Base-by-base conservation (phyloP, 257 asterid genomes). In the Nicotiana otophora region DNA sequence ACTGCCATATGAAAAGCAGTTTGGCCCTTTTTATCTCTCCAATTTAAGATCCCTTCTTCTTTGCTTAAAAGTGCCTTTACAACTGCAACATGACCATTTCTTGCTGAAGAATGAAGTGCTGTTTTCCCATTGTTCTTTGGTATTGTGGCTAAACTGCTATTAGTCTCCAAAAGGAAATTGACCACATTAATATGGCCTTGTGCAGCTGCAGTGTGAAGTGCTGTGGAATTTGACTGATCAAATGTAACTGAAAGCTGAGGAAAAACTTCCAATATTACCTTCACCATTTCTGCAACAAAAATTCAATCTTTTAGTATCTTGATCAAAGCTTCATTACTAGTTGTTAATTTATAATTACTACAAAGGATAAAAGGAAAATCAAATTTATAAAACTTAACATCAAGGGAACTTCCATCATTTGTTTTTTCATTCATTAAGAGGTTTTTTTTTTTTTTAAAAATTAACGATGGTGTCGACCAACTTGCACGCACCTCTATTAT, bases 1-100 rank as follows among this genome's bases (percentile, higher is more conserved):
- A 86, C 97, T 0, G 97, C 97, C 98, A 93, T 92, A 72, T 93
- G 98, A 84, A 93, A 95, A 81, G 98, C 97, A 0, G 97, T 93
- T 69, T 93, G 97, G 10, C 98, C 97, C 85, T 93, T 93, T 84
- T 91, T 93, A 81, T 93, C 98, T 10, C 82, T 89, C 90, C 98
- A 88, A 11, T 85, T 82, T 8, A 82, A 84, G 4, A 93, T 90
- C 34, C 94, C 88, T 15, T 84, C 90, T 72, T 91, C 95, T 87
- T 89, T 93, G 82, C 89, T 84, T 58, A 92, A 26, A 75, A 93
- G 83, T 85, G 95, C 91, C 77, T 88, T 92, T 83, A 93, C 95
- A 36, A 92, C 95, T 78, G 86, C 90, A 28, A 42, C 82, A 42
- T 91, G 97, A 2, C 95, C 98, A 65, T 87, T 88, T 88, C 97